A percentile compares a stretch with the other conserved stretches of the same genome.
Conservation (phyloP, 768 basidiomycete genomes). For the Cytidiella melzeri region DNA sequence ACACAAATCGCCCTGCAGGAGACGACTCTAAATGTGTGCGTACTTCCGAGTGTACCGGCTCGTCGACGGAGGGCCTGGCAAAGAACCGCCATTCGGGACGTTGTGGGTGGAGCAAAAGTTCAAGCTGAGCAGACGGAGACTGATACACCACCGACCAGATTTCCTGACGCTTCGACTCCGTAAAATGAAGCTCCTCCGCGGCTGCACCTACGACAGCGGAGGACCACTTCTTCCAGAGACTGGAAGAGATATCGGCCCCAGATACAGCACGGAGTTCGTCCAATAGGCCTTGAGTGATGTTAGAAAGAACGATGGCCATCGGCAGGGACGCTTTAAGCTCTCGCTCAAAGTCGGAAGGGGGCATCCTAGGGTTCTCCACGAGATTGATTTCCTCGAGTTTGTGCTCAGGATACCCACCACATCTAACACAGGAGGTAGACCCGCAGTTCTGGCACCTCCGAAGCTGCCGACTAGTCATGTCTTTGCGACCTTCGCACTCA, state of each 20-base stretch:
- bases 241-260: slow-evolving; percentile 39
- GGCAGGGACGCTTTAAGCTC: slow-evolving; percentile 76
- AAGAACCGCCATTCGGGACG: slow-evolving; percentile 87
- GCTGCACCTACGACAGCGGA: slow-evolving; percentile 57
- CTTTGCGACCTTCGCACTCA: slow-evolving; percentile 83
- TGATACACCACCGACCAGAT: slow-evolving; percentile 81
- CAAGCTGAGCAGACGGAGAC: slow-evolving; percentile 62
- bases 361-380: slow-evolving; percentile 47
- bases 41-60: slow-evolving; percentile 75
- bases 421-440: slow-evolving; percentile 75
- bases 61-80: slow-evolving; percentile 56
- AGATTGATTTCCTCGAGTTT: slow-evolving; percentile 55
- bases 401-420: slow-evolving; percentile 89
- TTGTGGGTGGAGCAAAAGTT: slow-evolving; percentile 69
- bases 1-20: slow-evolving; percentile 72
- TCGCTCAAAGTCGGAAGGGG: slow-evolving; percentile 69
- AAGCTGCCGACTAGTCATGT: slow-evolving; percentile 61
- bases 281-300: slow-evolving; percentile 45
- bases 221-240: slow-evolving; percentile 66
- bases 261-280: slow-evolving; percentile 39
- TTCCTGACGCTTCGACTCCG: slow-evolving; percentile 81
- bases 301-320: slow-evolving; percentile 69
- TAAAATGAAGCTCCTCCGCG: slow-evolving; percentile 68
- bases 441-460: slow-evolving; percentile 72
- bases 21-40: slow-evolving; percentile 58